These are phyloP conservation scores for Scytalidium lignicola DNA, from an alignment of 2,329 filamentous ascomycete genomes.

Conservation along the genomic window DNA sequence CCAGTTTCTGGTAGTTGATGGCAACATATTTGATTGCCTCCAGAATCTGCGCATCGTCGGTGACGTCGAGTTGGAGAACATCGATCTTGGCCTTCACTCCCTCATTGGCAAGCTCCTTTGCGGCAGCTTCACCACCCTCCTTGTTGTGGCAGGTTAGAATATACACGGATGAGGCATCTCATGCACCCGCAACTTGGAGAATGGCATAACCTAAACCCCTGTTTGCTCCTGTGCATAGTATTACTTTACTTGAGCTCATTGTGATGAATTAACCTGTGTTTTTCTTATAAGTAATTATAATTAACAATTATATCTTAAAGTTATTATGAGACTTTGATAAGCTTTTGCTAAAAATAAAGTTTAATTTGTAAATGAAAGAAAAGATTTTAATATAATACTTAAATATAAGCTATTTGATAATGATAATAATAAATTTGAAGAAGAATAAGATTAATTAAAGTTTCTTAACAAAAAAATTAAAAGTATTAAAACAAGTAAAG, in stretches of 20 bases:
- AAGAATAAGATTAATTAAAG: no score
- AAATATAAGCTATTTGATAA: no score
- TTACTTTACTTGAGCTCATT: not conserved
- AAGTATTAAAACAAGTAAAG: no score
- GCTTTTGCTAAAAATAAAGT: no score
- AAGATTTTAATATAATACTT: no score
- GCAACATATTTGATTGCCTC: not conserved
- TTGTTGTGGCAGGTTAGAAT: not conserved
- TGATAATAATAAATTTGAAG: no score
- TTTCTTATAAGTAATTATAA: no score
- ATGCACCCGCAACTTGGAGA: constrained; percentile 9
- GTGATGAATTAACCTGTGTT: no score
- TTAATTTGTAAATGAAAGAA: no score
- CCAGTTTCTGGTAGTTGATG: constrained; percentile 7
- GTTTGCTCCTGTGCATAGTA: constrained; percentile 35
- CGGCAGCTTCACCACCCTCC: not conserved
- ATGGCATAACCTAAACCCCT: constrained; percentile 34
- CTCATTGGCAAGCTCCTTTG: not conserved
- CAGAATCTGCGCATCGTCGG: not conserved
- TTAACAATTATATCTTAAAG: no score
- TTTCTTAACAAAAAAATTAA: no score
- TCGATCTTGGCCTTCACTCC: constrained; percentile 8
- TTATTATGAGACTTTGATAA: no score
- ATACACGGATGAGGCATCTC: not conserved
- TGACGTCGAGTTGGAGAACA: constrained; percentile 1